Base-by-base conservation (phyloP, 2,329 filamentous ascomycete species). In the Emergomyces africanus region DNA sequence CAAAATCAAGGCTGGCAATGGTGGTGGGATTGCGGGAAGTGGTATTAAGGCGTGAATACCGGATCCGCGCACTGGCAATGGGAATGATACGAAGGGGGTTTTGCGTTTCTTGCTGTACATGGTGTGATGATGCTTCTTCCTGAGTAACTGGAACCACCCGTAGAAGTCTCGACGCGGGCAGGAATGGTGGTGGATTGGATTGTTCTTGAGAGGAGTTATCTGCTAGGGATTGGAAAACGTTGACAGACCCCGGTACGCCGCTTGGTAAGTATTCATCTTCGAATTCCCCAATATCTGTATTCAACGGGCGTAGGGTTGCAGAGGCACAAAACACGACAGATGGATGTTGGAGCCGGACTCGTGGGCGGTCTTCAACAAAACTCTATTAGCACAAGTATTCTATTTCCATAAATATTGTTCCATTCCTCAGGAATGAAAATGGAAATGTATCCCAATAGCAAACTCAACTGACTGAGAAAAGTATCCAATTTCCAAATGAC, bases 121-220 rank as follows among this genome's bases (percentile, higher is more conserved):
- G 79, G 58, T 79, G 78, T 23, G 77, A 71, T 46, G 76, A 72
- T 54, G 79, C 77, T 60, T 78, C 76, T 5, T 73, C 72, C 41
- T 77, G 73, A 6, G 79, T 71, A 14, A 75, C 75, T 0, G 81
- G 82, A 2, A 80, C 75, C 44, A 83, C 79, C 62, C 81, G 81
- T 62, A 79, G 76, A 55, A 84, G 77, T 54, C 80, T 74, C 49
- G 80, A 78, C 28, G 81, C 80, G n/a, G 81, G 81, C 12, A 85
- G 74, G 60, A 79, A 80, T 28, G 81, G 79, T 50, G 77, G 71
- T 33, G 75, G 72, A 28, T 46, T 39, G 15, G 46, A 44, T 2
- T 41, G 74, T 58, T 78, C 78, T 35, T 80, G 78, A 49, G 77
- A 71, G 25, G 74, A 72, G 20, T 74, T 72, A 50, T 72, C 74